A percentile compares a stretch with the other conserved stretches of the same genome.
Conservation (phyloP, 495 filamentous ascomycete species). For the Neurospora sp. region DNA sequence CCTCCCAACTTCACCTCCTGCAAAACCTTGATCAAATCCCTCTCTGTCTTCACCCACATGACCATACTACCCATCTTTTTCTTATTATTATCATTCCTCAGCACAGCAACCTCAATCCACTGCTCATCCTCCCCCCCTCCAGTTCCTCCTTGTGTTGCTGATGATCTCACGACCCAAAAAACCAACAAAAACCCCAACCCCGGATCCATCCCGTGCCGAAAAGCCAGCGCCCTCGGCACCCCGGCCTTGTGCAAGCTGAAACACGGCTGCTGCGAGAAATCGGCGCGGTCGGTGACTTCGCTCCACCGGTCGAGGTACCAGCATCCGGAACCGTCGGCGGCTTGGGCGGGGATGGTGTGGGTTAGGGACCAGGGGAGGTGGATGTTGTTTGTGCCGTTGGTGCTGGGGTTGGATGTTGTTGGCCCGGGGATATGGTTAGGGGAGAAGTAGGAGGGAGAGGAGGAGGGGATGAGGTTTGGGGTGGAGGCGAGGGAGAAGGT, state of each 20-base stretch:
- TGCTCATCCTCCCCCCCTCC: neutral
- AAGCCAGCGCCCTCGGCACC: slow-evolving; percentile 1
- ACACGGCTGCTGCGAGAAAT: neutral
- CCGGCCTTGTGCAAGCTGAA: slow-evolving; percentile 5
- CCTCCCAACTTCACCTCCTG: no score
- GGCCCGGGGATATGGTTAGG: no score
- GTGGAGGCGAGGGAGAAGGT: no score
- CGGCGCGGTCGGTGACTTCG: neutral
- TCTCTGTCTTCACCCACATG: neutral
- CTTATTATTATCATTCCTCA: neutral
- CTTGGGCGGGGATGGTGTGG: slow-evolving; percentile 3
- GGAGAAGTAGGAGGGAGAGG: neutral
- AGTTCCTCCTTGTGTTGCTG: no score
- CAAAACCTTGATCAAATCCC: neutral
- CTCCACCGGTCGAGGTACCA: slow-evolving; percentile 8
- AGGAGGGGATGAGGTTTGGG: neutral
- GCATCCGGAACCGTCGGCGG: neutral
- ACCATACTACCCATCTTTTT: neutral
- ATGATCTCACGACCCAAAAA: neutral
- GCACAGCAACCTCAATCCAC: neutral
- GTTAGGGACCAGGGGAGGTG: slow-evolving; percentile 2
- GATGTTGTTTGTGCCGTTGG: no score
- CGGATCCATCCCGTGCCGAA: neutral
- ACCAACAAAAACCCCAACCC: slow-evolving; percentile 3
- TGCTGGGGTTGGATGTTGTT: no score